Evolutionary conservation across 176 grass and related monocot genomes (phyloP), one percentile per base, ranked within the genome.

Genomic region (Phyllostachys edulis): DNA sequence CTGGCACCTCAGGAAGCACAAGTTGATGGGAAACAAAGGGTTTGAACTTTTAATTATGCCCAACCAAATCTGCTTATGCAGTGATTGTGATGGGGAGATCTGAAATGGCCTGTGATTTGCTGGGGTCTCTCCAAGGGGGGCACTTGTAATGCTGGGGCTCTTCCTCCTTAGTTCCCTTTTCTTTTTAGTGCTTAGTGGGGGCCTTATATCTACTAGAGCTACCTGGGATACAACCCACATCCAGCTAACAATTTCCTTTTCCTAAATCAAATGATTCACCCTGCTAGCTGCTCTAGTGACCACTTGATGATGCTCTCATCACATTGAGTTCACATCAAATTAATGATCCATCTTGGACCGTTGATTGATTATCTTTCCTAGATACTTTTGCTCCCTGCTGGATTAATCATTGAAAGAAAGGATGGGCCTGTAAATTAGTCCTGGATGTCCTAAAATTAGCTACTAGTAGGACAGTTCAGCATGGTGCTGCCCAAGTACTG

Each of bases 191-290:
- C 10, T 70, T 34, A 71, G 86, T 83, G 44, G 65, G 73, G 55
- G 56, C 73, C 52, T 83, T 40, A 5, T 20, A 64, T 78, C 64
- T 36, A 80, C 37, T n/a, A 67, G 69, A 26, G n/a, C 36, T 71
- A 56, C 80, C 80, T 88, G 86, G 41, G 71, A 86, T 90, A 66
- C 78, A 90, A 49, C 78, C 67, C 78, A 86, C 73, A 82, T 62
- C 46, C 83, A 90, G 65, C 88, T 90, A 64, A 75, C 63, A 39
- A 79, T 36, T 20, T 32, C 18, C 3, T 23, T 38, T 40, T 9
- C 34, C 12, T 8, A n/a, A 38, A 68, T 67, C 18, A 20, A 76
- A 56, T 76, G 51, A 76, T 59, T 55, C 51, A 59, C 11, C 34
- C 4, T 86, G 77, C 41, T 86, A 34, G 45, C 45, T 13, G 17